Evolutionary conservation across 768 basidiomycete species (phyloP).

Genomic region (Tephrocybe sp.): DNA sequence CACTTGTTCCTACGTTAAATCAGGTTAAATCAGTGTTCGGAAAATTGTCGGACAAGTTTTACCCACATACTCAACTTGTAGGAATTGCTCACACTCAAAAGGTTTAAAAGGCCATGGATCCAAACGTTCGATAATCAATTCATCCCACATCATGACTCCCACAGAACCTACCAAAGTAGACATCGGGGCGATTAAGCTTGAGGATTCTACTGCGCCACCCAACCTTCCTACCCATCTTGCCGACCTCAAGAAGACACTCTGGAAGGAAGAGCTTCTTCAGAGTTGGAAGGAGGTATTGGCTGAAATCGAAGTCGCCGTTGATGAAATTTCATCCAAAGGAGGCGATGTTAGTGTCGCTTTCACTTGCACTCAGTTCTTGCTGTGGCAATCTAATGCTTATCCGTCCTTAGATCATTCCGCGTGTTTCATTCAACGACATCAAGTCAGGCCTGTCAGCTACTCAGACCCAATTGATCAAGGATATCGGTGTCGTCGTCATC

Average conservation of each 20-base stretch:
- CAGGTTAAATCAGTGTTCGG: too few species aligned
- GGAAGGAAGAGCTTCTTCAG: constrained; percentile 40
- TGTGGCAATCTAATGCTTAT: not conserved
- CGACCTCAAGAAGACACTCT: constrained; percentile 56
- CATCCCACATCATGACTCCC: not conserved
- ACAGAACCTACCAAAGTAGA: constrained; percentile 15
- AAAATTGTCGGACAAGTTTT: constrained; percentile 20
- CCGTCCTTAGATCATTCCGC: constrained; percentile 46
- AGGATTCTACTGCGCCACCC: not conserved
- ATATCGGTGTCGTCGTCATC: constrained; percentile 54
- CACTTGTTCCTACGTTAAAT: too few species aligned
- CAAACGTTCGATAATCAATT: not conserved
- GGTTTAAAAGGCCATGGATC: not conserved
- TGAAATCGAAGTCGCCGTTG: constrained; percentile 44
- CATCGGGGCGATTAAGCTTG: not conserved
- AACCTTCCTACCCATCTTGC: constrained; percentile 54
- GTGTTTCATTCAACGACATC: constrained; percentile 43
- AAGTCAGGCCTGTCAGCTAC: constrained; percentile 43
- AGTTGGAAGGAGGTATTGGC: constrained; percentile 56
- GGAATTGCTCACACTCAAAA: too few species aligned
- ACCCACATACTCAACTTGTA: constrained; percentile 44
- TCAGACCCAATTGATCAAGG: constrained; percentile 43
- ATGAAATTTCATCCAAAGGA: constrained; percentile 47
- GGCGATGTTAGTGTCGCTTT: constrained; percentile 36
- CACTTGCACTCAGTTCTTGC: too few species aligned